Evolutionary conservation across 2,329 filamentous ascomycete species (phyloP), one percentile per base, ranked within the genome.

Genomic region (Xylariaceae sp.): DNA sequence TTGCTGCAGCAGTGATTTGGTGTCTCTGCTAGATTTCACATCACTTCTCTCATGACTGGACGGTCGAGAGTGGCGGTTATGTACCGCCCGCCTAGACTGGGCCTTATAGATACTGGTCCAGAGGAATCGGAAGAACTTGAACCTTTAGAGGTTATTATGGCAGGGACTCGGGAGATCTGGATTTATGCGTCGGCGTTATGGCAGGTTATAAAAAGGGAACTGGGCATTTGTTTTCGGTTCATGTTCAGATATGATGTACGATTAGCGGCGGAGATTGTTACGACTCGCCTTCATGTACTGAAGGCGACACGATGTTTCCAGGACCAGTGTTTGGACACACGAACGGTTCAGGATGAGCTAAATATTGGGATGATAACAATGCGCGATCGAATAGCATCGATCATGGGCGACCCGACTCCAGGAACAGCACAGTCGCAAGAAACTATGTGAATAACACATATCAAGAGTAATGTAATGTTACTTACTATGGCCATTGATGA

Each of bases 181-280:
- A 23, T 39, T 56, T 55, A 45, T 63, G 60, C 58, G 57, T 60
- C 43, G 60, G 60, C 60, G 60, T 61, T 61, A 49, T 21, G 60
- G 60, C 31, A 46, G 44, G 45, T 48, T 36, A 43, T 51, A 45
- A 57, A 60, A 62, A 58, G 48, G 39, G 40, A 58, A 17, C 19
- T 12, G 41, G 53, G 53, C 16, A 28, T 48, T 51, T 49, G 45
- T 52, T 50, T 39, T n/a, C 8, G 33, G 33, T 33, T 23, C 57
- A 52, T 59, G 55, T 63, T 52, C 46, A 47, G 46, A 61, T 56
- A 61, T 24, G 58, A 56, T 63, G 61, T 63, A 63, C 52, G 58
- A 63, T 58, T 59, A 61, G 47, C 43, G 33, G 39, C 17, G 53
- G 56, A 56, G 48, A 54, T 40, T 48, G 47, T 49, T 51, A 57